Evolutionary conservation across 108 stramenopile species (phyloP).

Genomic region (Ochromonas danica): DNA sequence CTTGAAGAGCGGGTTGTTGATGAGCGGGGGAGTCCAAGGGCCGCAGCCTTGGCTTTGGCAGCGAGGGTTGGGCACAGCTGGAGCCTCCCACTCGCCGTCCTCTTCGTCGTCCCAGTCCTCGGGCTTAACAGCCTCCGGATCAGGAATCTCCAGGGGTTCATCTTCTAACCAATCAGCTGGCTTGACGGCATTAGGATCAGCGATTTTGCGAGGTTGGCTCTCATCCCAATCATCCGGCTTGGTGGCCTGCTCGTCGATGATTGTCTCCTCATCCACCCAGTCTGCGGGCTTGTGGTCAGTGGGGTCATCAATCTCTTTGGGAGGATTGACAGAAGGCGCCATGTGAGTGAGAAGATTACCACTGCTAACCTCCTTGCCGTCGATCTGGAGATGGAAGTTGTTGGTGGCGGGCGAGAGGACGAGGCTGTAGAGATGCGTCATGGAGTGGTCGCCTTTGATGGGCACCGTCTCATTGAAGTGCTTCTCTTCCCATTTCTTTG

Average conservation of each 20-base stretch:
- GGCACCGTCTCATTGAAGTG: conserved; percentile 44
- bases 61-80: conserved; percentile 45
- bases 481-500: conserved; percentile 32
- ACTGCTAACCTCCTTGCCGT: not conserved
- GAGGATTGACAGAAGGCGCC: conserved; percentile 43
- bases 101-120: conserved; percentile 98
- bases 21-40: conserved; percentile 55
- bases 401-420: not conserved
- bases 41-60: conserved; percentile 59
- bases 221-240: conserved; percentile 80
- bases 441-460: not conserved
- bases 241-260: conserved; percentile 84
- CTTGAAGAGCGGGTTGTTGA: conserved; percentile 97
- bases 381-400: conserved; percentile 8
- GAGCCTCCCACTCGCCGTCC: conserved; percentile 77
- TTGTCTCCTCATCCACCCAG: conserved; percentile 89
- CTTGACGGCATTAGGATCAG: conserved; percentile 44
- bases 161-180: conserved; percentile 48
- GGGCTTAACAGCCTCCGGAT: conserved; percentile 41
- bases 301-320: conserved; percentile 51
- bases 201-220: conserved; percentile 46
- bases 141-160: conserved; percentile 36
- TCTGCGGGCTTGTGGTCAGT: conserved; percentile 79
- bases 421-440: conserved; percentile 28
- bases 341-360: conserved; percentile 47